Conservation (phyloP, 108 stramenopile genomes). For the Cyclostephanos tholiformis region DNA sequence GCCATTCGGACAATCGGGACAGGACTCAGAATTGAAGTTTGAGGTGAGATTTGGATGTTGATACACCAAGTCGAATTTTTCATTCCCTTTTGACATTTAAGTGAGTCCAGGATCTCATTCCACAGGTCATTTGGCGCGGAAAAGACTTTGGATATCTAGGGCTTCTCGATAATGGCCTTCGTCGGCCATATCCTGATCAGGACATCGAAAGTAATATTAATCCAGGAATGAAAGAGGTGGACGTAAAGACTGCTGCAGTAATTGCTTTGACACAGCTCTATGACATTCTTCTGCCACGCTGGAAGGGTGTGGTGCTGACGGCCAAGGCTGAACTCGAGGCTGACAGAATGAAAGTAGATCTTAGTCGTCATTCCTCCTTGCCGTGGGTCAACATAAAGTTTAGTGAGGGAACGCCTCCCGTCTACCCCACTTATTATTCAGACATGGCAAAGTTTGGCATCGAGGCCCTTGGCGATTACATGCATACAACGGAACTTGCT, state of each 20-base stretch:
- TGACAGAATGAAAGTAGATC: not conserved
- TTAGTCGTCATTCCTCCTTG: slow-evolving; percentile 1
- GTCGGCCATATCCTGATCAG: slow-evolving; percentile 5
- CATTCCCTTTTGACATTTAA: too few species aligned
- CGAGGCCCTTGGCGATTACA: slow-evolving; percentile 31
- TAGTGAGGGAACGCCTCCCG: not conserved
- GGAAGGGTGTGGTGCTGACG: slow-evolving; percentile 45
- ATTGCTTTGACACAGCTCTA: slow-evolving; percentile 19
- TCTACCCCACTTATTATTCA: slow-evolving; percentile 6
- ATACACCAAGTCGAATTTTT: slow-evolving; percentile 10
- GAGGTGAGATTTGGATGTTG: not conserved
- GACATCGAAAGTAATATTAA: not conserved
- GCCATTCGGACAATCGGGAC: not conserved
- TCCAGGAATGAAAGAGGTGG: too few species aligned
- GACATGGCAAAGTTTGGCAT: slow-evolving; percentile 28
- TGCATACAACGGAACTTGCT: slow-evolving; percentile 27
- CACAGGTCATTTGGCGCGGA: slow-evolving; percentile 52
- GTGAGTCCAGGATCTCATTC: slow-evolving; percentile 33
- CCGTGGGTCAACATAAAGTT: slow-evolving; percentile 65
- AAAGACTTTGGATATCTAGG: slow-evolving; percentile 38
- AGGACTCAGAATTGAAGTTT: not conserved
- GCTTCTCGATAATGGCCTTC: slow-evolving; percentile 10
- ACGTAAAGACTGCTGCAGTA: not conserved
- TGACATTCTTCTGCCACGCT: slow-evolving; percentile 33
- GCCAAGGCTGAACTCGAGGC: slow-evolving; percentile 45